Base-by-base conservation (phyloP, 371 early-diverging fungal genomes). In the Amoeboaphelidium protococcarum region DNA sequence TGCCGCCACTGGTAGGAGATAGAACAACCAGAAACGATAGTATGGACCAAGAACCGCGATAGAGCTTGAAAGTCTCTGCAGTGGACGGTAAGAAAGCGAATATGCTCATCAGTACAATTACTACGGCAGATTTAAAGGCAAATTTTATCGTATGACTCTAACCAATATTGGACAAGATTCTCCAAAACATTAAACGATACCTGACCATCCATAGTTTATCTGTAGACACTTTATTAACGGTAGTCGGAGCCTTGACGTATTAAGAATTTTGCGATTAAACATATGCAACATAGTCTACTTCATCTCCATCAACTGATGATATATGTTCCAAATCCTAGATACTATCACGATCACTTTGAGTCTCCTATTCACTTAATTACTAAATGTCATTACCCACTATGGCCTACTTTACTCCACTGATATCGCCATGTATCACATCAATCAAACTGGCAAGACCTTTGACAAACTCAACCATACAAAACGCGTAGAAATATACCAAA, bases 1-100 rank as follows among this genome's bases (percentile, higher is more conserved):
- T 73, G 2, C 78, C 80, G n/a, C 86, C 86, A 0, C 80, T 78
- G 0, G 82, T 81, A 6, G 83, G 83, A 1, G 76, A 76, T 80
- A 85, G 78, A n/a, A 82, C 74, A 1, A 79, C 78, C 51, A 77
- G 66, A 23, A 72, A 54, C 58, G 67, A 45, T 23, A 20, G 42
- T 24, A 20, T 23, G 25, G 41, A 46, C 25, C 41, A 22, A 55
- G 41, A 10, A 6, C 10, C 37, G 10, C 16, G 6, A 16, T 10
- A 31, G 16, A 16, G 10, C 37, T 10, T 10, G 16, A 31, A 31
- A 6, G 16, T 10, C 6, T 31, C 37, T 16, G 16, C 16, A 31
- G 37, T 31, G 6, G 6, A 16, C 16, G 37, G 37, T 31, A 31
- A 31, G 37, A 31, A 31, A 10, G 10, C 37, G 10, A 31, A 10